Evolutionary conservation across 1,139 yeast genomes (phyloP), one percentile per base, ranked within the genome.

Genomic region (Pichia sorboxylosa): DNA sequence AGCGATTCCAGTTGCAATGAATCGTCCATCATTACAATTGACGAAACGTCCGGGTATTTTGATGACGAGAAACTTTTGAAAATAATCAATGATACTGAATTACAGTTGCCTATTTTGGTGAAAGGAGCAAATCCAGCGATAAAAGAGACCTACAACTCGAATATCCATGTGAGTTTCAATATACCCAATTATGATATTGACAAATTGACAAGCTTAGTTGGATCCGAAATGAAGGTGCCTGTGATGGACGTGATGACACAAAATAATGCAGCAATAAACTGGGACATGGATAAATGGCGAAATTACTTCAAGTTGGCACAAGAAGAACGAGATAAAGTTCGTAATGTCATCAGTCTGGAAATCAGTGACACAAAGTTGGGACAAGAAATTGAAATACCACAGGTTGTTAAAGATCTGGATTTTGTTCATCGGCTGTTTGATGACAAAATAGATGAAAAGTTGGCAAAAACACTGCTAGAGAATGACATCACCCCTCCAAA

Each of bases 211-310:
- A 65, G 66, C 4, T 52, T 63, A 18, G 67, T 83, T 16, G 95
- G 94, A 0, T 66, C 57, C 2, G 80, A 76, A 26, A 57, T 61
- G 3, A 67, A 69, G 0, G 67, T 85, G 2, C 94, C 84, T 39
- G 95, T 85, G 1, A 82, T 83, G 92, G 94, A 85, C 49, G 94
- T 84, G 5, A 64, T 82, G 14, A 77, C 93, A 0, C 96, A 85
- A 46, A 80, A 78, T 38, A 66, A 72, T 13, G 47, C 56, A 5
- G 70, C 73, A 0, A 10, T 23, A 13, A 68, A 70, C 5, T 85
- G 95, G 95, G 65, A 69, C 21, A 57, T 84, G 63, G 66, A 66
- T 1, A 64, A 63, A 40, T 85, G 95, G 95, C 59, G 75, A 34
- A 77, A 79, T 26, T 84, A 84, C 54, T 83, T 73, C 53, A 64